Conservation (phyloP, 176 grass and related monocot species). For the Microstegium vimineum region DNA sequence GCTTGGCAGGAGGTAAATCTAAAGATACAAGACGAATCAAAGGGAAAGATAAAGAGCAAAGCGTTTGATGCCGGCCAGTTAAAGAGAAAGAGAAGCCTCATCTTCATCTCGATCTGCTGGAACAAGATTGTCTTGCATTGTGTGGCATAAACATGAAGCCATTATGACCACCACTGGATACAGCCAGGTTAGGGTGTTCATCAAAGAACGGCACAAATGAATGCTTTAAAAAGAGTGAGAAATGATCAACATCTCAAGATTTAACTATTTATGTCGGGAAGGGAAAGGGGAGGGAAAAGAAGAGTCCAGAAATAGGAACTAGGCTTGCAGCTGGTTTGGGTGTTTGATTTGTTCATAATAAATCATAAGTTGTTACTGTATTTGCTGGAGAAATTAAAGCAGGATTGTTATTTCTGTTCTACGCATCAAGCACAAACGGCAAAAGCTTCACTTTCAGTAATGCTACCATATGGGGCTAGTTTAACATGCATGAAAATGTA, state of each 20-base stretch:
- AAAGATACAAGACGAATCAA: conserved; percentile 40
- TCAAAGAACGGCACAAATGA: background rate
- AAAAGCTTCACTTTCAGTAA: background rate
- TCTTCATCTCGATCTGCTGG: background rate
- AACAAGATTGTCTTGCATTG: conserved; percentile 16
- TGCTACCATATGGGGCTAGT: background rate
- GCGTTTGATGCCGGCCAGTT: background rate
- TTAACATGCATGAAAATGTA: background rate
- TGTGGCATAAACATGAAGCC: background rate
- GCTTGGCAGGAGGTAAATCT: conserved; percentile 50
- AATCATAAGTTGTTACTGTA: background rate
- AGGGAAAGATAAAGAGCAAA: conserved; percentile 47
- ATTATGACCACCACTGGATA: background rate
- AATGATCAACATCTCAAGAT: conserved; percentile 11
- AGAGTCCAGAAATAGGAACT: background rate
- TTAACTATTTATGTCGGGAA: background rate
- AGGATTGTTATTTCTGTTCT: background rate
- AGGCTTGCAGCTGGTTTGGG: background rate
- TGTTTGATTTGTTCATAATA: background rate
- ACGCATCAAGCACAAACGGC: background rate
- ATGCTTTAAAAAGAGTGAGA: background rate
- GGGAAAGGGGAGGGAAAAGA: background rate
- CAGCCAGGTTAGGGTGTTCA: background rate
- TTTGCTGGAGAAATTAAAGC: background rate
- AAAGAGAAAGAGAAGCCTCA: conserved; percentile 46